Base-by-base conservation (phyloP, 306 rosid genomes). In the Rubus idaeus region DNA sequence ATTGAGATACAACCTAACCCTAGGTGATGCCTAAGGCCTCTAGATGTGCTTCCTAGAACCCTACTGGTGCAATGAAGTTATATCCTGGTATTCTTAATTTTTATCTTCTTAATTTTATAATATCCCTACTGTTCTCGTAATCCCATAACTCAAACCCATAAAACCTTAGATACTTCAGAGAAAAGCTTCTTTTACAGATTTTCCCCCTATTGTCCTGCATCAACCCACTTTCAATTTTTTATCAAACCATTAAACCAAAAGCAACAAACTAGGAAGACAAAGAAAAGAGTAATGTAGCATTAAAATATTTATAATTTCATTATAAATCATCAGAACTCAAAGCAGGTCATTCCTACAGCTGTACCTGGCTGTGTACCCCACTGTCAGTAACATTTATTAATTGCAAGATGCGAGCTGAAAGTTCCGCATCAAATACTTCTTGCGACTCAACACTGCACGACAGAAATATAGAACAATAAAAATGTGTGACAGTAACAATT, bases 401-500 rank as follows among this genome's bases (percentile, higher is more conserved):
- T 82, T 90, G 98, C 83, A 94, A 85, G 81, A 94, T 92, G 76
- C 97, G 98, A 73, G 98, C 98, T 58, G 98, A 92, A 74, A 94
- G 90, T 88, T 94, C 98, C 3, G 97, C 98, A 87, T 94, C 98
- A 68, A 90, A 93, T 78, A 90, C 91, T 87, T 94, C 98, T 73
- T 92, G 98, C 26, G 97, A 89, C 77, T 94, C 98, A 80, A 80
- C 79, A 83, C 98, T 94, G 84, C 84, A 81, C 49, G 73, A 77
- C 72, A 85, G 78, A 89, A 61, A 68, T 56, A 12, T 56, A 65
- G 66, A 18, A 30, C 55, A 46, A 49, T 66, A 16, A 57, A 40
- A 57, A n/a, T 10, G 10, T 57, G 21, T 72, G 46, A 13, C 5
- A 65, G 45, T 45, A 14, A 8, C 70, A 21, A 71, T 58, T 10